These are phyloP conservation scores for Hypomontagnella monticulosa DNA, from an alignment of 495 filamentous ascomycete species.

Conservation along the genomic window DNA sequence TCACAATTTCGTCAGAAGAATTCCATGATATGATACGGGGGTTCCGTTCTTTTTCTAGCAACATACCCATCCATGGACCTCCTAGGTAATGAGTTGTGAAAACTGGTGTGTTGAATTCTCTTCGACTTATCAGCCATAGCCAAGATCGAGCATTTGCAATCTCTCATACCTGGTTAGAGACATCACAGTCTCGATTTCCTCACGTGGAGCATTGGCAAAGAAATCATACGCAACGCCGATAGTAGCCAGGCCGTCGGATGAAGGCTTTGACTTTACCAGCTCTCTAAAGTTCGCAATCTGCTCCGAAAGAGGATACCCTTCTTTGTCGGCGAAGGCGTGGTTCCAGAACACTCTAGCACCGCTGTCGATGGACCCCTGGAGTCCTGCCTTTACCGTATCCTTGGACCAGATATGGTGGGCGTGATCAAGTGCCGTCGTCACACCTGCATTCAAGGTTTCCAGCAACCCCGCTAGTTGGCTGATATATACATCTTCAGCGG, in stretches of 20 bases:
- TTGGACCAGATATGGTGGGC: slow-evolving; percentile 59
- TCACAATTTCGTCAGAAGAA: background rate
- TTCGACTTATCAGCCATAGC: slow-evolving; percentile 3
- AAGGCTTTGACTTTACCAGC: slow-evolving; percentile 31
- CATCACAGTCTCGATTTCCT: slow-evolving; percentile 43
- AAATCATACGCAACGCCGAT: slow-evolving; percentile 54
- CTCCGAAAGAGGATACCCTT: slow-evolving; percentile 35
- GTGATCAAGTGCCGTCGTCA: slow-evolving; percentile 68
- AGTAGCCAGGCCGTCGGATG: slow-evolving; percentile 28
- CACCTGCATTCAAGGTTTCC: slow-evolving; percentile 64
- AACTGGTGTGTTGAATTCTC: slow-evolving; percentile 45
- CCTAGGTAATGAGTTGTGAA: slow-evolving; percentile 49
- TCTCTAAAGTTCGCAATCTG: slow-evolving; percentile 47
- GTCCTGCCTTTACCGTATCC: slow-evolving; percentile 51
- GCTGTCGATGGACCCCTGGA: slow-evolving; percentile 51
- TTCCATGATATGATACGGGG: background rate
- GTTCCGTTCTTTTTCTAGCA: background rate
- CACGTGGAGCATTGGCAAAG: slow-evolving; percentile 38
- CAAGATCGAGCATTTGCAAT: background rate
- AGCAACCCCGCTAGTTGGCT: slow-evolving; percentile 63
- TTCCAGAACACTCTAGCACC: slow-evolving; percentile 57
- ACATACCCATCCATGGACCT: slow-evolving; percentile 40
- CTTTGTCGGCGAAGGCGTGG: slow-evolving; percentile 40
- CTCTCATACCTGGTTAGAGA: slow-evolving; percentile 34
- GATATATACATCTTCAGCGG: slow-evolving; percentile 62